phyloP scores from a whole-genome alignment of 345 rosid species.

The Populus deltoides region DNA sequence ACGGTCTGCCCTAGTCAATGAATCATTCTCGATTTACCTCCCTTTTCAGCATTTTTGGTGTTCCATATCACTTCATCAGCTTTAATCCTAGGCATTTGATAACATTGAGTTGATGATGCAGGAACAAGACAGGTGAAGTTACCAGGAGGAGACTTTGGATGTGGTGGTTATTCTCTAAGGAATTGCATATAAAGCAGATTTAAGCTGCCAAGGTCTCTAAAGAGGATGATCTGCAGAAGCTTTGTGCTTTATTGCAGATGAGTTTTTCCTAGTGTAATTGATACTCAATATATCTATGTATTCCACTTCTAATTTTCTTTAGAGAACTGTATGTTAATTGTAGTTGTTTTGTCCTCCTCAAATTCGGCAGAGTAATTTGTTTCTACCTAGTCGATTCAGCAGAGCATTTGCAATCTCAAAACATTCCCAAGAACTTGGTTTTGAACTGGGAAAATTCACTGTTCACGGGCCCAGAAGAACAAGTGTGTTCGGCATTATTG shows the following conservation, averaged over 20 bases:
- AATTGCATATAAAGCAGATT: constrained; percentile 40
- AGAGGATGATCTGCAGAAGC: constrained; percentile 4
- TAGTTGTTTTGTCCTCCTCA: background rate
- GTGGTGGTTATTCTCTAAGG: constrained; percentile 41
- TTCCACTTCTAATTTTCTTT: background rate
- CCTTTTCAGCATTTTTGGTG: background rate
- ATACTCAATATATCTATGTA: background rate
- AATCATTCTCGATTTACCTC: background rate
- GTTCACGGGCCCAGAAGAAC: background rate
- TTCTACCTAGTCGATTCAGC: background rate
- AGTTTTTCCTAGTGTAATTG: background rate
- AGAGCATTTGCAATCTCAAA: background rate
- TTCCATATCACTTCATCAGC: background rate
- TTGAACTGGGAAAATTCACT: background rate
- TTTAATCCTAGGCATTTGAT: background rate
- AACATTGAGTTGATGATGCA: constrained; percentile 28
- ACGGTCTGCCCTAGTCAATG: background rate
- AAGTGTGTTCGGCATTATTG: background rate
- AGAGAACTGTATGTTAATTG: constrained; percentile 10
- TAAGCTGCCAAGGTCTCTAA: background rate
- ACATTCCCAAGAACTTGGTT: background rate
- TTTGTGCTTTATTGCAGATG: background rate
- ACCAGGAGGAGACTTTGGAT: constrained; percentile 46
- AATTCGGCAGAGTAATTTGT: background rate
- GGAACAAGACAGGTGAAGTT: constrained; percentile 45